These are phyloP conservation scores for Arabidopsis thaliana DNA, from an alignment of 345 rosid species.

Conservation along the genomic window TAIR10.1 NC_003071.7:13118501-13119000, in stretches of 20 bases:
- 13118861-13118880: constrained; percentile 1
- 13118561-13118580: constrained; percentile 20
- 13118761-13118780: constrained; percentile 15
- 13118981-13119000: constrained; percentile 9
- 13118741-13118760: background rate
- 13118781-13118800: constrained; percentile 9
- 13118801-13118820: background rate
- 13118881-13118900: background rate
- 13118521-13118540: constrained; percentile 8
- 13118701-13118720: constrained; percentile 12
- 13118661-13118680: background rate
- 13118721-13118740: constrained; percentile 15
- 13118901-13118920: constrained; percentile 7
- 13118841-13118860: constrained; percentile 14
- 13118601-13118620: background rate
- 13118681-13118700: constrained; percentile 16
- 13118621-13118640: constrained; percentile 8
- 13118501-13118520: constrained; percentile 1
- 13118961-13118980: constrained; percentile 14
- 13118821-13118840: constrained; percentile 11
- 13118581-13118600: constrained; percentile 7
- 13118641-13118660: background rate
- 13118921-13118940: background rate
- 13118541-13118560: background rate
- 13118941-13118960: constrained; percentile 13